phyloP scores from a whole-genome alignment of 108 stramenopile genomes.

The Fistulifera pelliculosa region DNA sequence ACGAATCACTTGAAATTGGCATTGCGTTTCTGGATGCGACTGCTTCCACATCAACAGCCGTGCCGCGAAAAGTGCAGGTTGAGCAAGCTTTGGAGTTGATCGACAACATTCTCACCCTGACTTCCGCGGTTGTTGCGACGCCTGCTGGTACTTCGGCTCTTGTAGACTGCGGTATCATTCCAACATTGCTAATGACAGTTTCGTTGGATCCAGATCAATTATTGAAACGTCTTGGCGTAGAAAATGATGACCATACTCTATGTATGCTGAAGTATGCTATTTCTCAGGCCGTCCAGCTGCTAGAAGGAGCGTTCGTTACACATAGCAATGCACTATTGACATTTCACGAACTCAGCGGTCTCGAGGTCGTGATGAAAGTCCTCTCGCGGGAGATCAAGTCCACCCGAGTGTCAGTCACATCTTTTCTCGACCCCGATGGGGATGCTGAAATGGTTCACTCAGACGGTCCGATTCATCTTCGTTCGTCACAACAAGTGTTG shows the following conservation, averaged over 20 bases:
- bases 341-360: slow-evolving; percentile 82
- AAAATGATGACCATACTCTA: slow-evolving; percentile 6
- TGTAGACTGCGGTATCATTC: slow-evolving; percentile 88
- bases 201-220: slow-evolving; percentile 39
- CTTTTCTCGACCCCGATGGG: too few species aligned
- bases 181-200: slow-evolving; percentile 77
- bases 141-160: slow-evolving; percentile 78
- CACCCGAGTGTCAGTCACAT: neutral
- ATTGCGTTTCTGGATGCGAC: slow-evolving; percentile 83
- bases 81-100: slow-evolving; percentile 68
- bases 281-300: slow-evolving; percentile 84
- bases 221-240: neutral
- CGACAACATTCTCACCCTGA: slow-evolving; percentile 77
- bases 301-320: slow-evolving; percentile 85
- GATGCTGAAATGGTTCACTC: slow-evolving; percentile 3
- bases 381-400: slow-evolving; percentile 44
- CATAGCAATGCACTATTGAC: slow-evolving; percentile 72
- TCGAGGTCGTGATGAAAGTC: slow-evolving; percentile 58
- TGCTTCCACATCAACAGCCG: neutral
- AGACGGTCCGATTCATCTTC: slow-evolving; percentile 13
- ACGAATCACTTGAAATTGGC: slow-evolving; percentile 31
- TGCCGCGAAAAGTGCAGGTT: slow-evolving; percentile 33
- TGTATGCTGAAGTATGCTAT: slow-evolving; percentile 53
- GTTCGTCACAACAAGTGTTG: slow-evolving; percentile 55
- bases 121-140: slow-evolving; percentile 73